Conservation (phyloP, 768 basidiomycete genomes). For the Nevesoporus exiguus region DNA sequence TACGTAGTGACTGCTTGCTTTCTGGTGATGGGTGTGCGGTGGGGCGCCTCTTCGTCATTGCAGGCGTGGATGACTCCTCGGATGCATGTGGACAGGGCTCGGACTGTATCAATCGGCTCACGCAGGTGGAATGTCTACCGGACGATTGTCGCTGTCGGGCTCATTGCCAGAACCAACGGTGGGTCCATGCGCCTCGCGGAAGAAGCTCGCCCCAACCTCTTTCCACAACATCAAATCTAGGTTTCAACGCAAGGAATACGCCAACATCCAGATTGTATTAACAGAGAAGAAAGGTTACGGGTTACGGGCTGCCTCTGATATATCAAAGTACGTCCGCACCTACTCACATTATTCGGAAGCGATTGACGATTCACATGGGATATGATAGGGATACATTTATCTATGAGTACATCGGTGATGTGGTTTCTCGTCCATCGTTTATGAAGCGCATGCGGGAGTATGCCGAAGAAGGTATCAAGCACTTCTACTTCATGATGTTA, state of each 20-base stretch:
- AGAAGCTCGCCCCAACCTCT: conserved; percentile 1
- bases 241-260: conserved; percentile 84
- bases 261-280: conserved; percentile 81
- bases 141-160: conserved; percentile 82
- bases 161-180: conserved; percentile 94
- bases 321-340: conserved; percentile 54
- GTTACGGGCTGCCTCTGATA: conserved; percentile 67
- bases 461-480: conserved; percentile 86
- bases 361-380: conserved; percentile 7
- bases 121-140: conserved; percentile 93
- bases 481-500: conserved; percentile 99
- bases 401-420: conserved; percentile 97
- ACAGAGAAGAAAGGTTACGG: conserved; percentile 98
- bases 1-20: conserved; percentile 29
- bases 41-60: conserved; percentile 25
- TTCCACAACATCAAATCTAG: conserved; percentile 38
- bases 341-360: background rate
- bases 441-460: conserved; percentile 94
- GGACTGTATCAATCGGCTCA: conserved; percentile 96
- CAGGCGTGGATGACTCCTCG: conserved; percentile 58
- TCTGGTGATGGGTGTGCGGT: conserved; percentile 10
- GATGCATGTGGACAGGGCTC: conserved; percentile 81
- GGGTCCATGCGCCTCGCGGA: conserved; percentile 10
- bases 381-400: conserved; percentile 78
- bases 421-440: conserved; percentile 83